These are phyloP conservation scores for Eimeria sp. DNA, from an alignment of 169 alveolate species.

Conservation along the genomic window DNA sequence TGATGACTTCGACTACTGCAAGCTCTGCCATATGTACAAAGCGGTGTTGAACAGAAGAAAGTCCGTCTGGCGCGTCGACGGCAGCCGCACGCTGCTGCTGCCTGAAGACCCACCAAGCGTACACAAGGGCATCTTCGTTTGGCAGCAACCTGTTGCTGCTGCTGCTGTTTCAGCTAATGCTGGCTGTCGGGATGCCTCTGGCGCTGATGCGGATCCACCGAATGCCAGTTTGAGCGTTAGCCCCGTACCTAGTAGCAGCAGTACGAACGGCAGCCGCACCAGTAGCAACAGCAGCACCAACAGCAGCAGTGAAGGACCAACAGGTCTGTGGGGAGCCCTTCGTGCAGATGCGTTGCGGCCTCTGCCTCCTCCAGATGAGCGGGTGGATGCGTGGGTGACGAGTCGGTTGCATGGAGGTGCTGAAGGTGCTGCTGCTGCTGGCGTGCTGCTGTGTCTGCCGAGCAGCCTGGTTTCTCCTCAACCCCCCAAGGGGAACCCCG, in stretches of 20 bases:
- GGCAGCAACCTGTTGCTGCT: conserved; percentile 55
- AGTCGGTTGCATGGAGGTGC: background rate
- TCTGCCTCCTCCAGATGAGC: conserved; percentile 23
- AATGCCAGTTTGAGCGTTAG: background rate
- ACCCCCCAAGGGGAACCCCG: background rate
- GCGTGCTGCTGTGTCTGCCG: conserved; percentile 7
- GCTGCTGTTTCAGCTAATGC: background rate
- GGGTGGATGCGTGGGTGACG: background rate
- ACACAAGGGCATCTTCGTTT: background rate
- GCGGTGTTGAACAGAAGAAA: conserved; percentile 57
- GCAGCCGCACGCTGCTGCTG: conserved; percentile 42
- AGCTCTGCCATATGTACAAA: conserved; percentile 70
- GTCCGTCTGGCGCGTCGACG: conserved; percentile 30
- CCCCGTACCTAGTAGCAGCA: background rate
- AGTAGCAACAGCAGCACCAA: background rate
- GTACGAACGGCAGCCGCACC: background rate
- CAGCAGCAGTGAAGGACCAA: background rate
- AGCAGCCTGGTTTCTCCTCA: background rate
- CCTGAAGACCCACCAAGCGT: conserved; percentile 45
- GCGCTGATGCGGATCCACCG: background rate
- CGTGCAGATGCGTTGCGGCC: conserved; percentile 48
- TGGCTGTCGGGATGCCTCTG: background rate
- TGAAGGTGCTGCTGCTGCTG: background rate
- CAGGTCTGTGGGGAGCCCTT: conserved; percentile 23
- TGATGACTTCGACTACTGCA: conserved; percentile 80